Base-by-base conservation (phyloP, 2,329 filamentous ascomycete genomes). In the Stagonosporopsis rhizophila region DNA sequence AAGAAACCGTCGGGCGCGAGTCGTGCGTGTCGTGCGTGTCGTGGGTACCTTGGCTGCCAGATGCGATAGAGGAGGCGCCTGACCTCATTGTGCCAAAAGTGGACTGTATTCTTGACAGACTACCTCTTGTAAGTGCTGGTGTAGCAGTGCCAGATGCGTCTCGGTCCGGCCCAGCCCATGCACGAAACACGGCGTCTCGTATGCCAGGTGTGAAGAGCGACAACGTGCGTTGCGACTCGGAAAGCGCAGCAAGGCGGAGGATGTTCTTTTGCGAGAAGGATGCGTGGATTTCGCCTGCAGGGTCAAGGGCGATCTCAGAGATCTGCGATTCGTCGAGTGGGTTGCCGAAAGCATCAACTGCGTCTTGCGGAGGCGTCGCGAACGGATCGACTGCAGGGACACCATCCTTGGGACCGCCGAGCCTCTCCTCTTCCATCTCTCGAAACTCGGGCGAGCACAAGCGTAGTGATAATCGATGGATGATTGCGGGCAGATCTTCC, bases 231-330 rank as follows among this genome's bases (percentile, higher is more conserved):
- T 98, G 92, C 2, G 92, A 96, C 69, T 96, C 90, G 4, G 87
- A 92, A 54, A 99, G 80, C 0, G 91, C 86, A 22, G 90, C 91
- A 12, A 99, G 81, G 46, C 91, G 89, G 22, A 96, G 78, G 34
- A 98, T 81, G 68, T 96, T 98, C 83, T 96, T 96, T 71, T 96
- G 92, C 0, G 94, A 98, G 74, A 99, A 98, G 6, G 96, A 84
- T 0, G 92, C 92, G 74, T 96, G 92, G 19, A 89, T 86, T 71
- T 96, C 93, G 6, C 89, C 83, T 4, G 89, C 87, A 17, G 89
- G 87, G 62, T 97, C 91, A 8, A 96, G 81, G 0, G 90, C 89
- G 49, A 96, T 79, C 3, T 89, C 87, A 0, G 91, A 89, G 51
- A 94, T 87, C 61, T 92, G 86, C 46, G 85, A 87, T 9, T 89